Base-by-base conservation (phyloP, 2,329 filamentous ascomycete genomes). In the Atkinsonella texensis region DNA sequence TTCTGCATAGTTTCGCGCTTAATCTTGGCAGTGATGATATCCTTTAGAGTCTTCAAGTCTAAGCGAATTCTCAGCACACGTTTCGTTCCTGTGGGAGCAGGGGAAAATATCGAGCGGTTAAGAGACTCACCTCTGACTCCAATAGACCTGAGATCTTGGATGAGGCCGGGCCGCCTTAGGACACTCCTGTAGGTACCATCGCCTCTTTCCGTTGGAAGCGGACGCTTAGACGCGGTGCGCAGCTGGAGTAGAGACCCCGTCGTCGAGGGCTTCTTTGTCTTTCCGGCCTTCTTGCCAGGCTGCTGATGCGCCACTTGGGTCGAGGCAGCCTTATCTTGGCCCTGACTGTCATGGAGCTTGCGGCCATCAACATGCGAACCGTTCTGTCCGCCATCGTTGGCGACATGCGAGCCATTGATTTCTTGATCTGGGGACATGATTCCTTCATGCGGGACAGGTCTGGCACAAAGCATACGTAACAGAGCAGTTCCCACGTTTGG, bases 1-100 rank as follows among this genome's bases (percentile, higher is more conserved):
- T 91, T 83, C 5, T 80, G 67, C 11, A 83, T 71, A 46, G 79
- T 71, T 52, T 76, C 74, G 1, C 84, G 82, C 58, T 79, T 83
- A 33, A 82, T 65, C 65, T 87, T 82, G 54, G 70, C 74, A 51
- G 77, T 75, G 52, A 87, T 69, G 39, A 88, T 68, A 5, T 77
- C 72, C 44, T 77, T 65, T 17, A 88, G 68, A 0, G 84, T 87
- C 59, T 77, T 76, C 44, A 85, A 62, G 57, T 88, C 84, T 72
- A 32, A 7, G 32, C 12, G 31, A 28, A 28, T 9, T 15, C 17
- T 49, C 42, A 43, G 39, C 2, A 43, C n/a, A 20, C 38, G 20
- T 23, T 23, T 7, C 20, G 15, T n/a, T 23, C 20, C 20, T 23
- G 20, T 4, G 4, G 4, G 20, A 23, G 20, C 20, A 23, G 20